Percentiles rank a stretch among this genome's conserved stretches.
Conservation (phyloP, 176 grass and related monocot genomes). For the Areca catechu region DNA sequence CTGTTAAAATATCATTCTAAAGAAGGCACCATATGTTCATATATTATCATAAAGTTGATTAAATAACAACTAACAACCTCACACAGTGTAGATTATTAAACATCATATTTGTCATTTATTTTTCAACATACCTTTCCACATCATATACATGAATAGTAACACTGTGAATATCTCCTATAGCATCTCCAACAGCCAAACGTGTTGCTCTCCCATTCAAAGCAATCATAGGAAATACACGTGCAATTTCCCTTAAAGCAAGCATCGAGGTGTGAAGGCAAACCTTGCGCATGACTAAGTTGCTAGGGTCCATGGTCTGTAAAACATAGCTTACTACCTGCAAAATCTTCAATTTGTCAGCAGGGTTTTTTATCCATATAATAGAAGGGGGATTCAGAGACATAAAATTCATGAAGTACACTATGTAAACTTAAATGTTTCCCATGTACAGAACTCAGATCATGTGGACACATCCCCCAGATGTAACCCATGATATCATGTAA, state of each 20-base stretch:
- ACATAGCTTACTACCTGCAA: slow-evolving; percentile 62
- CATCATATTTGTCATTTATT: neutral
- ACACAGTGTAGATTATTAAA: too few relatives aligned
- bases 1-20: too few relatives aligned
- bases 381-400: too few relatives aligned
- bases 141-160: slow-evolving; percentile 82
- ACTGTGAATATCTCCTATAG: slow-evolving; percentile 84
- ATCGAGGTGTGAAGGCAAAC: slow-evolving; percentile 72
- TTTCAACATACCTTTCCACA: slow-evolving; percentile 63
- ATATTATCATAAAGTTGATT: too few relatives aligned
- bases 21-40: too few relatives aligned
- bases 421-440: too few relatives aligned
- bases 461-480: too few relatives aligned
- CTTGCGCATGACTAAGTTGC: slow-evolving; percentile 96
- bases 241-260: slow-evolving; percentile 91
- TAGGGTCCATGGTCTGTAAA: slow-evolving; percentile 96
- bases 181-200: slow-evolving; percentile 79
- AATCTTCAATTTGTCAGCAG: neutral
- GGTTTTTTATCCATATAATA: too few relatives aligned
- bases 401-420: too few relatives aligned
- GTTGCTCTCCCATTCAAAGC: slow-evolving; percentile 73
- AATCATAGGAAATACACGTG: slow-evolving; percentile 95
- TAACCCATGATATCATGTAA: too few relatives aligned
- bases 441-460: too few relatives aligned
- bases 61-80: too few relatives aligned